Evolutionary conservation across 2,329 filamentous ascomycete genomes (phyloP), one percentile per base, ranked within the genome.

Genomic region (Pseudogymnoascus sp.): DNA sequence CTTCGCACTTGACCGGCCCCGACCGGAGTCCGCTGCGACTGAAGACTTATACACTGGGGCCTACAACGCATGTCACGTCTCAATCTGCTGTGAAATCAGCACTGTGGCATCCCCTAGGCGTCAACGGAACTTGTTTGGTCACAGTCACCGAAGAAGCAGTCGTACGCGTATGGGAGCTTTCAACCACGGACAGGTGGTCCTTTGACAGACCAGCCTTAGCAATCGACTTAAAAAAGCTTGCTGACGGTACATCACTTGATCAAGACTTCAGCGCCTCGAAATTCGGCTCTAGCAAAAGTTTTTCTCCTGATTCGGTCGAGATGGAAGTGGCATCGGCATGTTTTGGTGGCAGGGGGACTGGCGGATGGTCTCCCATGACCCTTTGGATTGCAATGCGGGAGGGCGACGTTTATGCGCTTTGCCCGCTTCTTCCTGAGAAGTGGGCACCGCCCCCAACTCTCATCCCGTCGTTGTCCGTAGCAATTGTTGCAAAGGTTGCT

Each of bases 351-450:
- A 79, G 81, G 65, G 79, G 79, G 36, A 83, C 83, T 5, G 93
- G 92, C 11, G 92, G 92, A 60, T 99, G 94, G 94, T 89, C 92
- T 6, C 85, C 92, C 8, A 97, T 97, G 89, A 97, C 94, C 0
- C 79, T 99, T 9, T 99, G 93, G 90, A 78, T 97, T 59, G 92
- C 92, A n/a, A 99, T 97, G 89, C 85, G 85, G 37, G 89, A 91
- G 63, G 94, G 94, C 3, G 92, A 97, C 70, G 83, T 97, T 5
- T 99, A 99, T 71, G 92, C 93, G 1, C 78, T 99, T 7, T 97
- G 92, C 71, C 94, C 94, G 1, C 80, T 99, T 40, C 78, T 99
- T 33, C 94, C 94, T 0, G 85, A 86, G 59, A 90, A 88, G 68
- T 97, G 93, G 92, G 85, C 89, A 24, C 86, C 88, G 24, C 86